Base-by-base conservation (phyloP, 352 stramenopile species). In the Globisporangium acanthophoron region DNA sequence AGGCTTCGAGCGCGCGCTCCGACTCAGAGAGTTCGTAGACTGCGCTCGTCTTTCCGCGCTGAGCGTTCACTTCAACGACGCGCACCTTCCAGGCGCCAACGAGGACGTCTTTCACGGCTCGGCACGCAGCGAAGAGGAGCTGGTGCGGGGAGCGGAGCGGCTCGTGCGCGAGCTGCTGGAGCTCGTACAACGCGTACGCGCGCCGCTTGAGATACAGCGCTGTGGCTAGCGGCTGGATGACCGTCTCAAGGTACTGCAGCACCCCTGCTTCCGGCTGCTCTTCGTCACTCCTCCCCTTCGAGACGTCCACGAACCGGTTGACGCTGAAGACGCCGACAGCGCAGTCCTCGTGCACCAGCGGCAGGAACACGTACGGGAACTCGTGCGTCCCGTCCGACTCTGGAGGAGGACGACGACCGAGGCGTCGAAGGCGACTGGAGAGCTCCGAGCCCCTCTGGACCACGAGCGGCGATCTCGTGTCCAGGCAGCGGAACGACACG, bases 201-300 rank as follows among this genome's bases (percentile, higher is more conserved):
- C 81, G 68, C 0, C 84, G 67, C 57, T 91, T 90, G 35, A 85
- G 54, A 35, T 89, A 90, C 15, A 94, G 74, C 0, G 69, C 67
- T 12, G 67, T 65, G 0, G 76, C 76, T 1, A 94, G 50, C 0
- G 74, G 44, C 43, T 77, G 82, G 5, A 59, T 58, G 3, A 90
- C 49, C 0, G 66, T 48, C 7, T 58, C 27, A 3, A 94, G 61
- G 21, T 88, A 89, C 5, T 76, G 62, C 8, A 92, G 27, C 1
- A 86, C 69, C 4, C 83, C 83, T 16, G 66, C 57, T 61, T 93
- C 83, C 0, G 80, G 83, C 16, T 93, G 82, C 7, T 20, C 29
- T 64, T 92, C 79, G 45, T 92, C 79, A 0, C 33, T 13, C 54
- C 78, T 61, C 21, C 78, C 80, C 58, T 86, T 90, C 3, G 79